These are phyloP conservation scores for Pseudoturritis turrita DNA, from an alignment of 345 rosid genomes.

Conservation along the genomic window DNA sequence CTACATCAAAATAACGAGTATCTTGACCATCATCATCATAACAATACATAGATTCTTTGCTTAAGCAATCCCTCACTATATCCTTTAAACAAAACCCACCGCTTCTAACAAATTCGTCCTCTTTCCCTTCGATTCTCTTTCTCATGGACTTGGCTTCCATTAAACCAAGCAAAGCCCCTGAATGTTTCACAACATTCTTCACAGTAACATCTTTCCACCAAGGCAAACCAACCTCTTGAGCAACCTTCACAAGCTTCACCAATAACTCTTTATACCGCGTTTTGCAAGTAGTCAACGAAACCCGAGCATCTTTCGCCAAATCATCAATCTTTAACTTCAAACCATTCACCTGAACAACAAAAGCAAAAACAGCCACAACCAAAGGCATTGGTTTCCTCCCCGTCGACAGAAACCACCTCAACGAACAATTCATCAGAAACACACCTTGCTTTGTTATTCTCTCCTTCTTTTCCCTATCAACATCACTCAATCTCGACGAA, in stretches of 20 bases:
- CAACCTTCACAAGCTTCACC: constrained; percentile 59
- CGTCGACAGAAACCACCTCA: constrained; percentile 70
- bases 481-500: constrained; percentile 22
- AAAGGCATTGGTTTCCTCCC: constrained; percentile 78
- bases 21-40: constrained; percentile 20
- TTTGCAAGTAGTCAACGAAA: constrained; percentile 41
- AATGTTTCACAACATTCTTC: constrained; percentile 66
- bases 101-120: background rate
- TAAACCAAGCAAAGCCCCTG: constrained; percentile 47
- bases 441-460: constrained; percentile 60
- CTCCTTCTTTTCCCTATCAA: constrained; percentile 41
- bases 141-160: constrained; percentile 71
- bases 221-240: constrained; percentile 53
- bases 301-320: constrained; percentile 41
- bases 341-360: constrained; percentile 59
- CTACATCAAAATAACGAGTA: constrained; percentile 31
- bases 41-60: constrained; percentile 35
- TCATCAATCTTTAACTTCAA: constrained; percentile 48
- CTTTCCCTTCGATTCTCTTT: constrained; percentile 15
- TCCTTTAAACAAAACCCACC: constrained; percentile 28
- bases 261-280: constrained; percentile 56
- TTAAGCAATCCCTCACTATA: constrained; percentile 44
- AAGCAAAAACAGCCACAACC: constrained; percentile 64
- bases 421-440: constrained; percentile 63
- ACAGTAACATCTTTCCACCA: constrained; percentile 74